These are phyloP conservation scores for Teratosphaeriaceae sp. DNA, from an alignment of 2,329 filamentous ascomycete species.

Conservation along the genomic window DNA sequence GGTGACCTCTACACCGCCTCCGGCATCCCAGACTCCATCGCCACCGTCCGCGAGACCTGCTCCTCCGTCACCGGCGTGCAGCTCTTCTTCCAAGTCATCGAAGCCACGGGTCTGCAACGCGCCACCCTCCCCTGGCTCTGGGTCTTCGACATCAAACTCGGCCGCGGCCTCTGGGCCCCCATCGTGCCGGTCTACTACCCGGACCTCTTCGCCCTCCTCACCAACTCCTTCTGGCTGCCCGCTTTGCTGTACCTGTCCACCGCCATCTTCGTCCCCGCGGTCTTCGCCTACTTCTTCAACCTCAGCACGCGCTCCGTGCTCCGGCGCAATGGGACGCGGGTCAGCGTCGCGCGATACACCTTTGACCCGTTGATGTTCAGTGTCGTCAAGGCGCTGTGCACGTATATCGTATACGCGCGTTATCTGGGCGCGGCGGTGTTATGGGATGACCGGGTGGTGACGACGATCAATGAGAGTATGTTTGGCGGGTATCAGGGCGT, in stretches of 20 bases:
- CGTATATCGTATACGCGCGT: conserved; percentile 74
- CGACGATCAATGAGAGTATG: conserved; percentile 57
- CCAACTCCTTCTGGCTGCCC: conserved; percentile 65
- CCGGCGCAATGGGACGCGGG: conserved; percentile 34
- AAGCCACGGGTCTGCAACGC: conserved; percentile 62
- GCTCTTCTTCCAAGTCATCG: conserved; percentile 59
- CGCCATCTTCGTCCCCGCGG: conserved; percentile 60
- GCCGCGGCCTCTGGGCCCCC: conserved; percentile 45
- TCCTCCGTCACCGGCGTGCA: conserved; percentile 69
- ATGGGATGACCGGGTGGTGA: conserved; percentile 53
- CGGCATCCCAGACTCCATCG: conserved; percentile 59
- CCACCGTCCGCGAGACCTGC: conserved; percentile 60
- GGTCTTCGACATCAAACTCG: conserved; percentile 64
- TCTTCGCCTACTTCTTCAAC: conserved; percentile 87
- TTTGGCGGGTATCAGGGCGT: conserved; percentile 67
- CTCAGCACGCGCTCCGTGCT: conserved; percentile 56
- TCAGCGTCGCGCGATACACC: conserved; percentile 45
- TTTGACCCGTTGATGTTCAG: conserved; percentile 89
- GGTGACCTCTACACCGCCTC: conserved; percentile 58
- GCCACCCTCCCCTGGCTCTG: conserved; percentile 66
- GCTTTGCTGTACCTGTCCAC: conserved; percentile 70
- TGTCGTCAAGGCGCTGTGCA: conserved; percentile 74
- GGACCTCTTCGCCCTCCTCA: conserved; percentile 73
- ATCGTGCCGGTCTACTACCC: conserved; percentile 45
- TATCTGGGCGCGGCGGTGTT: conserved; percentile 58